Percentiles rank a stretch among this genome's conserved stretches.
These are phyloP conservation scores for Lactifluus subvellereus DNA, from an alignment of 768 basidiomycete species.

Conservation along the genomic window DNA sequence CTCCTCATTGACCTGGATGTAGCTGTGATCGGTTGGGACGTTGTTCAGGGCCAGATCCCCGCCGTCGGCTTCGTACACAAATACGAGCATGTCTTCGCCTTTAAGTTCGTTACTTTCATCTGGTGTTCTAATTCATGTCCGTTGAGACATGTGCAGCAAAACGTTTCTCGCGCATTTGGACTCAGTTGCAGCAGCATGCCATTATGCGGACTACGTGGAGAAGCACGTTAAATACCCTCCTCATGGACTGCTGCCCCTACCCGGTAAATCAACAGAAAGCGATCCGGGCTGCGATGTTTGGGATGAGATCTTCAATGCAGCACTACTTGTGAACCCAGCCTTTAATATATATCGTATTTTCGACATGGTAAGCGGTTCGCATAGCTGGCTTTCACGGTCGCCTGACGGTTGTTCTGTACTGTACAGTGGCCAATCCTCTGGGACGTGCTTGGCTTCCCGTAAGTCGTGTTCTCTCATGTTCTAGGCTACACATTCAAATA, in stretches of 20 bases:
- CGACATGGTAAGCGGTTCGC: conserved; percentile 43
- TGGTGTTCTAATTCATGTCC: background rate
- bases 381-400: background rate
- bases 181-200: conserved; percentile 45
- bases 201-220: conserved; percentile 55
- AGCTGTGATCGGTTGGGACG: conserved; percentile 56
- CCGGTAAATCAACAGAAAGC: conserved; percentile 45
- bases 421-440: conserved; percentile 55
- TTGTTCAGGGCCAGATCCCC: conserved; percentile 65
- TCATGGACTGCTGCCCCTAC: conserved; percentile 57
- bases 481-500: background rate
- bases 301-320: conserved; percentile 57
- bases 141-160: conserved; percentile 37
- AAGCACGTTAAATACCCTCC: conserved; percentile 67
- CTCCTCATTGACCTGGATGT: background rate
- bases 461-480: conserved; percentile 23
- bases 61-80: conserved; percentile 71
- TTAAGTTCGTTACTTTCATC: conserved; percentile 47
- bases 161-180: conserved; percentile 58
- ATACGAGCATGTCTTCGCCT: conserved; percentile 60
- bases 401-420: background rate
- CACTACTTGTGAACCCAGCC: conserved; percentile 60
- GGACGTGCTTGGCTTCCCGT: conserved; percentile 84
- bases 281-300: conserved; percentile 60
- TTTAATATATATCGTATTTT: conserved; percentile 77